Evolutionary conservation across 768 basidiomycete genomes (phyloP).

Genomic region (Clathrus columnatus): DNA sequence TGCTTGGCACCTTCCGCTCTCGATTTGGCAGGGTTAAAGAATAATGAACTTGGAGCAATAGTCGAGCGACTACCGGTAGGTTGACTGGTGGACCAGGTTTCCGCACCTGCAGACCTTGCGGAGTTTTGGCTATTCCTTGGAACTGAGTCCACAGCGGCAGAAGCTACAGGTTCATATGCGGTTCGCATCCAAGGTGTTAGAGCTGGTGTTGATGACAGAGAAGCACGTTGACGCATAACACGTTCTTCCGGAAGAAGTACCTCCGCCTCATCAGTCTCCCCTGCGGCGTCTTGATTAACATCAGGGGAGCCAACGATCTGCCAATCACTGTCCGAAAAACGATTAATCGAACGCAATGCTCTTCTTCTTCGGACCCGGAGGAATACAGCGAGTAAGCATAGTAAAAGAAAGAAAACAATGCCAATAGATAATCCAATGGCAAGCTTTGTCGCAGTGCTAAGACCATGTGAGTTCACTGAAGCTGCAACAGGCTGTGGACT

Average conservation of each 20-base stretch:
- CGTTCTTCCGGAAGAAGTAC: not conserved
- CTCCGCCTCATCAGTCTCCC: not conserved
- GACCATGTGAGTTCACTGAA: conserved; percentile 15
- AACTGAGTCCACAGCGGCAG: not conserved
- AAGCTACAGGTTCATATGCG: not conserved
- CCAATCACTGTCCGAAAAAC: not conserved
- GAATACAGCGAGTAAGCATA: conserved; percentile 16
- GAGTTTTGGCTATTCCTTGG: not conserved
- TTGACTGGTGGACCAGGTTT: not conserved
- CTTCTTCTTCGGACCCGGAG: not conserved
- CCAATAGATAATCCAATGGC: conserved; percentile 55
- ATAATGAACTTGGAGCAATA: conserved; percentile 7
- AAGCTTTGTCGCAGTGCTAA: conserved; percentile 30
- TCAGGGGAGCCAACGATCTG: not conserved
- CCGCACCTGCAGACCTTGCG: not conserved
- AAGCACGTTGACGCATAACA: not conserved
- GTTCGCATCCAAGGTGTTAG: not conserved
- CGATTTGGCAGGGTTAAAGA: conserved; percentile 8
- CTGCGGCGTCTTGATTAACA: not conserved
- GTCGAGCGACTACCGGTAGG: not conserved
- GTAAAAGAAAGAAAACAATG: conserved; percentile 47
- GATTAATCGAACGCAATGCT: not conserved
- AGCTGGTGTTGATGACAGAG: no score
- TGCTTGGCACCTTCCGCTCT: not conserved
- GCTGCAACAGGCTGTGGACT: not conserved